phyloP scores from a whole-genome alignment of 371 early-diverging fungal species.

The Lichtheimia ornata region DNA sequence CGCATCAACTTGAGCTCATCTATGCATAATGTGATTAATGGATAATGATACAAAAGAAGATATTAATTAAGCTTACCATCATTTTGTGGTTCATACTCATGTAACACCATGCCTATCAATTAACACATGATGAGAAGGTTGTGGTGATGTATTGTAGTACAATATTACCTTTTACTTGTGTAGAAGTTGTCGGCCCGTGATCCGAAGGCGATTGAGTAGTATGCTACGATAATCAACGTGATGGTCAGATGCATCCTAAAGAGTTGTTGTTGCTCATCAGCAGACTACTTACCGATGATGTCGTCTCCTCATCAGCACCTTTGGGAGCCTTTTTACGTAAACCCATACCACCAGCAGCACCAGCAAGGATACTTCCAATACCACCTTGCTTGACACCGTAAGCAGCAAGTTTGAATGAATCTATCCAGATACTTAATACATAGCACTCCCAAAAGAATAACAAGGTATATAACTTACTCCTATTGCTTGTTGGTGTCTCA shows the following conservation, averaged over 20 bases:
- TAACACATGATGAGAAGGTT: background rate
- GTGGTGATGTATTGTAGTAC: background rate
- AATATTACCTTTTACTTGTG: constrained; percentile 12
- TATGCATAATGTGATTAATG: constrained; percentile 2
- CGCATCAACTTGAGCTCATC: constrained; percentile 56
- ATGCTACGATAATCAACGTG: no score
- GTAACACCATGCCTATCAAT: constrained; percentile 47
- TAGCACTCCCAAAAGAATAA: background rate
- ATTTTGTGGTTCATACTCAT: constrained; percentile 57
- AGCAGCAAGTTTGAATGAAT: constrained; percentile 59
- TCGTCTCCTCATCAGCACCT: background rate
- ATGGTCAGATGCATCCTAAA: background rate
- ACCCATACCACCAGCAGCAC: constrained; percentile 66
- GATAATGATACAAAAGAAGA: background rate
- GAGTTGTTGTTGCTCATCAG: background rate
- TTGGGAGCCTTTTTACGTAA: constrained; percentile 32
- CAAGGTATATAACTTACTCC: background rate
- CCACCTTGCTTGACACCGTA: constrained; percentile 84
- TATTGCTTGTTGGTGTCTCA: background rate
- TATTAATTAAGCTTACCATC: constrained; percentile 45
- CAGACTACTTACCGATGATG: background rate
- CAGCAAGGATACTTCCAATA: constrained; percentile 75
- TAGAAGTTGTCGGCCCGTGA: background rate
- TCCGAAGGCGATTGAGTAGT: background rate
- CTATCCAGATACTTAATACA: background rate